phyloP scores from a whole-genome alignment of 2,329 filamentous ascomycete species.

The Coleophoma cylindrospora region DNA sequence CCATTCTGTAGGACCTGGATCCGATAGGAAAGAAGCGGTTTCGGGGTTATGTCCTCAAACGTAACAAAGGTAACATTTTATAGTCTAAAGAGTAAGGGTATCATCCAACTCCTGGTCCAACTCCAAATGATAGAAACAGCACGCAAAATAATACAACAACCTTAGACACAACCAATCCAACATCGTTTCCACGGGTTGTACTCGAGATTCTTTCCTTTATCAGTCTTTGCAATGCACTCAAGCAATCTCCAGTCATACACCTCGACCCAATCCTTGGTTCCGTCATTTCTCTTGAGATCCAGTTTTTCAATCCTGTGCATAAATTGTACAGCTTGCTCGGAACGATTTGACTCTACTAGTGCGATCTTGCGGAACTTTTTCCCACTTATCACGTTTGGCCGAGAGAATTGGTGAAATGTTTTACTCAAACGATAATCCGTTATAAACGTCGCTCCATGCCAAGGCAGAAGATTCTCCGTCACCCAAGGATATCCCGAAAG shows the following conservation, averaged over 20 bases:
- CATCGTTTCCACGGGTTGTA: slow-evolving; percentile 11
- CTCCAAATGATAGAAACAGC: no score
- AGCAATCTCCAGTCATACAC: slow-evolving; percentile 35
- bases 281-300: slow-evolving; percentile 15
- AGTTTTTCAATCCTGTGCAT: slow-evolving; percentile 21
- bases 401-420: slow-evolving; percentile 8
- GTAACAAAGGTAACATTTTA: no score
- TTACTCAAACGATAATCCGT: slow-evolving; percentile 8
- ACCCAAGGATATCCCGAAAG: slow-evolving; percentile 12
- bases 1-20: no score
- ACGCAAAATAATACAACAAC: background rate
- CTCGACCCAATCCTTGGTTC: slow-evolving; percentile 24
- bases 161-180: slow-evolving; percentile 3
- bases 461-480: slow-evolving; percentile 14
- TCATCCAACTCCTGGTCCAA: no score
- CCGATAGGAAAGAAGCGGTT: no score
- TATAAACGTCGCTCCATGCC: slow-evolving; percentile 14
- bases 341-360: slow-evolving; percentile 28
- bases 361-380: slow-evolving; percentile 22
- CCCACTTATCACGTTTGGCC: slow-evolving; percentile 8
- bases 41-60: no score
- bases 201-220: slow-evolving; percentile 28
- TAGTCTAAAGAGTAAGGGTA: no score
- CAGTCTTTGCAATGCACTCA: slow-evolving; percentile 34
- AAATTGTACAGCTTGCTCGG: slow-evolving; percentile 24